Conservation (phyloP, 2,329 filamentous ascomycete genomes). For the Stachybotrys chlorohalonatus region DNA sequence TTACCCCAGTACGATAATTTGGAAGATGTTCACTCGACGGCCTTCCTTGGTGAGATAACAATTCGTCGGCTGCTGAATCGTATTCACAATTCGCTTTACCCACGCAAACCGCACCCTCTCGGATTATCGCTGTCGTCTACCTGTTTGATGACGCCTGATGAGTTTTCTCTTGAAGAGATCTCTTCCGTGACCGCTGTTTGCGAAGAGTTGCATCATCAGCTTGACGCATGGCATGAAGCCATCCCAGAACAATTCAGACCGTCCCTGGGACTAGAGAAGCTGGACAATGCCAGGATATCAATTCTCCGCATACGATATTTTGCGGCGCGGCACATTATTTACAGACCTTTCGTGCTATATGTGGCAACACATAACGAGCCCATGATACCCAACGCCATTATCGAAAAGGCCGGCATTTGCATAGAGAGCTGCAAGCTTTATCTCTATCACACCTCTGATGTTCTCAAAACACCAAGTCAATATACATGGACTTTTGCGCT, state of each 20-base stretch:
- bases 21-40: conserved; percentile 13
- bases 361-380: conserved; percentile 10
- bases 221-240: conserved; percentile 20
- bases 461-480: conserved; percentile 17
- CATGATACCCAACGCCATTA: conserved; percentile 9
- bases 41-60: conserved; percentile 21
- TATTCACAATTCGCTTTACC: conserved; percentile 22
- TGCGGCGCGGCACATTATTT: conserved; percentile 22
- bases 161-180: conserved; percentile 17
- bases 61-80: conserved; percentile 21
- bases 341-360: conserved; percentile 21
- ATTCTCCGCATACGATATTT: conserved; percentile 22
- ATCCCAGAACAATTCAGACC: conserved; percentile 20
- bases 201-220: conserved; percentile 19
- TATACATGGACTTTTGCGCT: conserved; percentile 25
- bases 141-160: conserved; percentile 13
- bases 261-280: conserved; percentile 9
- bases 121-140: conserved; percentile 11
- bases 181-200: conserved; percentile 15
- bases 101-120: conserved; percentile 13
- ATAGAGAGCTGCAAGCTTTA: conserved; percentile 21
- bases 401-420: conserved; percentile 18
- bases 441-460: conserved; percentile 14
- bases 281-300: conserved; percentile 11
- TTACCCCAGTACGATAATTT: conserved; percentile 17